These are phyloP conservation scores for Ascochyta viciae-villosae DNA, from an alignment of 2,329 filamentous ascomycete genomes.

Conservation along the genomic window DNA sequence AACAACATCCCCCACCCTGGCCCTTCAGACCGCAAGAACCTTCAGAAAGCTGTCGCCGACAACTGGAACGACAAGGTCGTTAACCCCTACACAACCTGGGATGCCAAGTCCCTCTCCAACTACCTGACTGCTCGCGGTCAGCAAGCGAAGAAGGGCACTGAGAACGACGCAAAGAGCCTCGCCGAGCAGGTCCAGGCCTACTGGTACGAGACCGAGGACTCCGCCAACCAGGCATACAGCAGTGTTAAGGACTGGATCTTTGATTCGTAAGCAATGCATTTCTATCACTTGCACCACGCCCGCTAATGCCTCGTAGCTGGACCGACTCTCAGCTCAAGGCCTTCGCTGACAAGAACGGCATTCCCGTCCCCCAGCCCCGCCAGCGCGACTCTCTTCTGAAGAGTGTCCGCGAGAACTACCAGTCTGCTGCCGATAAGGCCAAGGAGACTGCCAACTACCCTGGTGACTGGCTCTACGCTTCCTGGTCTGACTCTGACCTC, in stretches of 20 bases:
- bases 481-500: conserved; percentile 91
- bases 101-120: conserved; percentile 68
- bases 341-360: conserved; percentile 86
- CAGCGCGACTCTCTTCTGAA: conserved; percentile 82
- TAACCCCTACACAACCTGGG: conserved; percentile 79
- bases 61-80: conserved; percentile 86
- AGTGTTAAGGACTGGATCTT: conserved; percentile 90
- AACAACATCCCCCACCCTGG: conserved; percentile 90
- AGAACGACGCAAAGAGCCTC: conserved; percentile 72
- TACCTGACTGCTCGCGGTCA: conserved; percentile 77
- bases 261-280: conserved; percentile 65
- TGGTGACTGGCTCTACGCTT: conserved; percentile 90
- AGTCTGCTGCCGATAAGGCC: conserved; percentile 73
- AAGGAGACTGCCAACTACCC: conserved; percentile 86
- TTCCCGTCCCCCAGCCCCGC: conserved; percentile 87
- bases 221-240: conserved; percentile 73
- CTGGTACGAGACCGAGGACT: conserved; percentile 83
- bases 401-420: conserved; percentile 81
- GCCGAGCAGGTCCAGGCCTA: conserved; percentile 71
- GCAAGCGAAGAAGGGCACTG: conserved; percentile 70
- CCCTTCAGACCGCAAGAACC: conserved; percentile 88
- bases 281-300: neutral
- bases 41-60: conserved; percentile 86
- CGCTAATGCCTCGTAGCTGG: conserved; percentile 69
- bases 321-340: conserved; percentile 91